Conservation (phyloP, 1,139 yeast genomes). For the Geotrichum australiense region DNA sequence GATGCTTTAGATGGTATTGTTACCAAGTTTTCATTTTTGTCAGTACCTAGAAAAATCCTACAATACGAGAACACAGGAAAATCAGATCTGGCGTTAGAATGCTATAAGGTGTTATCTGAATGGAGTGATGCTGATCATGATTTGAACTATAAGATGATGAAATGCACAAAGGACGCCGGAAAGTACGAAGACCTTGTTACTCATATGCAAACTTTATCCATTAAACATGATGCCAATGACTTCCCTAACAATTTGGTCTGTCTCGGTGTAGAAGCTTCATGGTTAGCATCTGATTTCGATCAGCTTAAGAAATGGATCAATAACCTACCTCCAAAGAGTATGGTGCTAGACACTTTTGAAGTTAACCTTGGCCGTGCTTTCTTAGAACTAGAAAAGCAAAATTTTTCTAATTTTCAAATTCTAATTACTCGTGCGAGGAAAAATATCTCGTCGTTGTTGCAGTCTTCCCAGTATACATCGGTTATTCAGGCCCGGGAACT, state of each 20-base stretch:
- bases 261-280: constrained; percentile 70
- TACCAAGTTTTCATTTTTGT: constrained; percentile 62
- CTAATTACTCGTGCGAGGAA: constrained; percentile 48
- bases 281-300: constrained; percentile 51
- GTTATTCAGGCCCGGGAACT: constrained; percentile 50
- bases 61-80: constrained; percentile 80
- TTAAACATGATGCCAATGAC: constrained; percentile 2
- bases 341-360: constrained; percentile 38
- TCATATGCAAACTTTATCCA: constrained; percentile 21
- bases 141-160: constrained; percentile 40
- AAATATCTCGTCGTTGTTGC: constrained; percentile 54
- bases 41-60: constrained; percentile 62
- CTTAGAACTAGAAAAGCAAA: constrained; percentile 36
- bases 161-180: constrained; percentile 53
- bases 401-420: constrained; percentile 32
- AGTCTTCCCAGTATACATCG: constrained; percentile 56
- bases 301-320: constrained; percentile 54
- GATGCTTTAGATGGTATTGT: constrained; percentile 88
- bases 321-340: constrained; percentile 37
- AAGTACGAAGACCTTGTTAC: constrained; percentile 45
- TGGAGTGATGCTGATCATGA: constrained; percentile 31
- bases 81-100: constrained; percentile 84
- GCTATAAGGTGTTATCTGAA: constrained; percentile 63
- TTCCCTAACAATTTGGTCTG: constrained; percentile 33
- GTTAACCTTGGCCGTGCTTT: constrained; percentile 62